Conservation (phyloP, 768 basidiomycete species). For the Mrakia gelida region DNA sequence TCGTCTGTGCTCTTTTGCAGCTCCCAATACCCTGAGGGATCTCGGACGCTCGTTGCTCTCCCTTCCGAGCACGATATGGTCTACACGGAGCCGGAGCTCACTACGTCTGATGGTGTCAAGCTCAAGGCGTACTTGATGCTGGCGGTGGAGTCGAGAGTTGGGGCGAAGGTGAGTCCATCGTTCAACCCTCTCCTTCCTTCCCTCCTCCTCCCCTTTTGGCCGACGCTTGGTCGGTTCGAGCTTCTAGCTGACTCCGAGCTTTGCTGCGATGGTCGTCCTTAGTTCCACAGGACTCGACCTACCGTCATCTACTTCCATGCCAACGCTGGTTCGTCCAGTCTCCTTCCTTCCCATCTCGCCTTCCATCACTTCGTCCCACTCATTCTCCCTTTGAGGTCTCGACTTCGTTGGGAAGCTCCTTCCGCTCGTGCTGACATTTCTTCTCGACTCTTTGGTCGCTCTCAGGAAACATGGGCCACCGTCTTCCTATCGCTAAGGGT, state of each 20-base stretch:
- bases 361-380: too few species aligned
- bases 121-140: constrained; percentile 71
- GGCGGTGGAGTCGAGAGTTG: constrained; percentile 49
- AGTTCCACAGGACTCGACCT: constrained; percentile 53
- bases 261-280: not conserved
- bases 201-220: too few species aligned
- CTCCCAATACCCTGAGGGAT: constrained; percentile 29
- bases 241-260: too few species aligned
- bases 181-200: too few species aligned
- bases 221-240: too few species aligned
- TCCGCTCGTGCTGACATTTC: too few species aligned
- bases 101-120: constrained; percentile 65
- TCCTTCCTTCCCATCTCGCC: too few species aligned
- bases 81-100: constrained; percentile 69
- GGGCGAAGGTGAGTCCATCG: too few species aligned
- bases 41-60: constrained; percentile 21
- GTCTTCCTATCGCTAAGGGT: constrained; percentile 49
- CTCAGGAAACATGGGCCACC: constrained; percentile 59
- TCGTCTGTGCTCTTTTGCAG: not conserved
- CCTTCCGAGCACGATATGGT: constrained; percentile 55
- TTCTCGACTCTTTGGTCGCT: too few species aligned
- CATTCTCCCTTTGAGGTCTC: too few species aligned
- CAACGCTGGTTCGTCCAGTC: constrained; percentile 31
- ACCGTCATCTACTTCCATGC: constrained; percentile 47
- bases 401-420: too few species aligned